These are phyloP conservation scores for Chamaecyparis obtusa DNA, from an alignment of 75 land plant species.

Conservation along the genomic window DNA sequence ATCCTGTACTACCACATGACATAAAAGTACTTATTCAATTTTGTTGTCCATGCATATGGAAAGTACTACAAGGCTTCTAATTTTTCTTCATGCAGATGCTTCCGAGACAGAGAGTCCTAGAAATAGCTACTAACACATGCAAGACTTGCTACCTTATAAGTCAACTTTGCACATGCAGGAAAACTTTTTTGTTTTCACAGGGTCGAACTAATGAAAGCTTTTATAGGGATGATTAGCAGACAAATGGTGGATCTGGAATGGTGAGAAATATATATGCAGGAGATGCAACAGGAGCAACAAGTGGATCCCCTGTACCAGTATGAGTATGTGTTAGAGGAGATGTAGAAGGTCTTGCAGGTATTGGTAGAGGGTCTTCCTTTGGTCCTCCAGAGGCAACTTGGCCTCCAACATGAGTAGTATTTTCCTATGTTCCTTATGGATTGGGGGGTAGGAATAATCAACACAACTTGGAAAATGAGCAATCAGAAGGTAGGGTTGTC, in stretches of 20 bases:
- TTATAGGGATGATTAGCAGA: constrained; percentile 65
- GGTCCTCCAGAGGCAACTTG: constrained; percentile 59
- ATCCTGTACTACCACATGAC: constrained; percentile 94
- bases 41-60: constrained; percentile 2
- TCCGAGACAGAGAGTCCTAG: constrained; percentile 76
- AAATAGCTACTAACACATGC: constrained; percentile 81
- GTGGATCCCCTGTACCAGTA: constrained; percentile 48
- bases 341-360: constrained; percentile 91
- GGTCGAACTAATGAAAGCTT: constrained; percentile 34
- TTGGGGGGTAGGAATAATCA: constrained; percentile 65
- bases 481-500: constrained; percentile 65
- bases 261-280: constrained; percentile 53
- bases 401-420: constrained; percentile 88
- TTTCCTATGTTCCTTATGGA: constrained; percentile 75
- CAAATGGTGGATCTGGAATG: constrained; percentile 32
- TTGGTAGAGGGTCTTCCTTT: constrained; percentile 79
- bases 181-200: constrained; percentile 47
- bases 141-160: constrained; percentile 65
- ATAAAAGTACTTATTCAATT: constrained; percentile 15
- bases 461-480: constrained; percentile 72
- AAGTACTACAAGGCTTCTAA: not conserved
- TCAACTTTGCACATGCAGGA: constrained; percentile 68
- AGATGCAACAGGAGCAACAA: constrained; percentile 48
- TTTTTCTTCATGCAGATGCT: constrained; percentile 61
- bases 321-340: constrained; percentile 81